Base-by-base conservation (phyloP, 805 yeast species). In the Kluyveromyces siamensis region DNA sequence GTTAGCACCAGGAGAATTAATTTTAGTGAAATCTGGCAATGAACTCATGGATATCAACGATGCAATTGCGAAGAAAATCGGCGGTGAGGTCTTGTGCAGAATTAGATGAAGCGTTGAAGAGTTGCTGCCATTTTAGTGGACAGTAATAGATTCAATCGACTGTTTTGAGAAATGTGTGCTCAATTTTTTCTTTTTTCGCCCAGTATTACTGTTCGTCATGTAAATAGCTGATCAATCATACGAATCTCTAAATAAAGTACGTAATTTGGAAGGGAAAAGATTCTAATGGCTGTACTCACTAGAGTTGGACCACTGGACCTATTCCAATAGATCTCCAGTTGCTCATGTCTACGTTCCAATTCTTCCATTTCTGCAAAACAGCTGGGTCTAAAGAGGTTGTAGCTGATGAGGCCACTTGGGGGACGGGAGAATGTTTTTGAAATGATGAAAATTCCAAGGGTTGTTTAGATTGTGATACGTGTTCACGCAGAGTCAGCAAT, bases 271-370 rank as follows among this genome's bases (percentile, higher is more conserved):
- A 10, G 35, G 7, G 11, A 30, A 30, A 30, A 30, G 11, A 30
- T 30, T 30, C 35, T 30, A 30, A 30, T 30, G 35, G 35, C 14
- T 30, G 35, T 30, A 13, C 14, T 30, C 40, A 18, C 55, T 59
- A 76, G 40, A 73, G 59, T 42, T 79, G 80, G 13, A 83, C 69
- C 5, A 75, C 61, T 2, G 86, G 82, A 2, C 89, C 89, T 46
- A 75, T 69, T 1, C 87, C 88, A 16, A 79, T 71, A 46, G 82
- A 76, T 60, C 84, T 75, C 97, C 97, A 90, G 13, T 63, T 57
- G 25, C 87, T 75, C 95, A 90, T 86, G 59, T 90, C 96, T 2
- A 88, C 76, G 59, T 84, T 87, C 89, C 90, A 90, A 44, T 79
- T 81, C 54, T 80, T 81, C 95, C 95, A 90, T 54, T 79, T 80